phyloP scores from a whole-genome alignment of 2,329 filamentous ascomycete genomes.

The Alternaria arborescens region DNA sequence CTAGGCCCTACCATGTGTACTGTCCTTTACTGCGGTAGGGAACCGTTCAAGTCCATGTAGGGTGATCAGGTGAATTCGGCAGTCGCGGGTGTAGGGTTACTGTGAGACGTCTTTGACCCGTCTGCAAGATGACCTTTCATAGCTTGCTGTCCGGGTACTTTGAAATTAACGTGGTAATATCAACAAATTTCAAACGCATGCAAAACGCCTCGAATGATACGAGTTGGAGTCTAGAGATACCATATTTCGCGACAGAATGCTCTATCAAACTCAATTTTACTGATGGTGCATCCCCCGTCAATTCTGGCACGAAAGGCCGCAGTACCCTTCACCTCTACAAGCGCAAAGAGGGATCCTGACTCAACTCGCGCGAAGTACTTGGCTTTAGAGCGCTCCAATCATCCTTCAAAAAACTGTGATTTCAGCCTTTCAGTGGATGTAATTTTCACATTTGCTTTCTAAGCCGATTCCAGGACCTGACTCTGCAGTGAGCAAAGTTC shows the following conservation, averaged over 20 bases:
- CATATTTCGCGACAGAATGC: background rate
- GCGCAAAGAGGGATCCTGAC: too few relatives aligned
- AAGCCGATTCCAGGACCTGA: slow-evolving; percentile 16
- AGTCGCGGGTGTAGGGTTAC: background rate
- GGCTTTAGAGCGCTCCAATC: too few relatives aligned
- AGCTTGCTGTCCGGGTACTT: background rate
- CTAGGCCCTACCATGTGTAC: background rate
- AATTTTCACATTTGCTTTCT: too few relatives aligned
- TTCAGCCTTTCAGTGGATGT: too few relatives aligned
- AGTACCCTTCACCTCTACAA: too few relatives aligned
- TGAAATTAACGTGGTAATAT: background rate
- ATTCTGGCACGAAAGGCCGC: too few relatives aligned
- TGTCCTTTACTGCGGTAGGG: background rate
- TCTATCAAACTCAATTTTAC: background rate
- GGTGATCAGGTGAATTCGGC: background rate
- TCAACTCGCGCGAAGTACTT: too few relatives aligned
- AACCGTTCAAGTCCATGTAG: background rate
- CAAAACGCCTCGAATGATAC: too few relatives aligned
- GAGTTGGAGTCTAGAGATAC: background rate
- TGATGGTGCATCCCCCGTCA: background rate
- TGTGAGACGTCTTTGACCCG: background rate
- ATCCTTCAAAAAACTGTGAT: too few relatives aligned
- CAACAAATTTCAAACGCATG: too few relatives aligned
- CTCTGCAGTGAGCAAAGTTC: slow-evolving; percentile 43
- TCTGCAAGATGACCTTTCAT: background rate